Percentiles rank a stretch among this genome's conserved stretches.
phyloP scores from a whole-genome alignment of 768 basidiomycete species.

The Trametes villosa region DNA sequence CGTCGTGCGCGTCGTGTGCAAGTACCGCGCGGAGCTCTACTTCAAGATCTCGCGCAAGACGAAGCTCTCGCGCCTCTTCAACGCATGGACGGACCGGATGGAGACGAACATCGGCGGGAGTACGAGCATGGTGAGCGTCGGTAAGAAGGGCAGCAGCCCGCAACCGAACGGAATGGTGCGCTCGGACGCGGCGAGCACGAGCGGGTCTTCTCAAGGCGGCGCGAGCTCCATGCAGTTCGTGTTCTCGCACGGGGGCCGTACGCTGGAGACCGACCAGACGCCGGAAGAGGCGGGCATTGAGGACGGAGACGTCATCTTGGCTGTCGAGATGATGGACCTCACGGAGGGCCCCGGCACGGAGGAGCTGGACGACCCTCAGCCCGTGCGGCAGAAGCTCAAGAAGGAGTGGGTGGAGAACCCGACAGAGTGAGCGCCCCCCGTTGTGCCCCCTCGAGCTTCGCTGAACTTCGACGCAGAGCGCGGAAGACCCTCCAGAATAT shows the following conservation, averaged over 20 bases:
- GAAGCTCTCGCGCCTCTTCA: slow-evolving; percentile 80
- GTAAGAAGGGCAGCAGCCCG: slow-evolving; percentile 47
- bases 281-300: slow-evolving; percentile 89
- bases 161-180: slow-evolving; percentile 56
- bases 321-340: slow-evolving; percentile 89
- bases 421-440: slow-evolving; percentile 56
- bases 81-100: slow-evolving; percentile 91
- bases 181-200: slow-evolving; percentile 44
- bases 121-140: slow-evolving; percentile 36
- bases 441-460: not conserved
- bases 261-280: slow-evolving; percentile 80
- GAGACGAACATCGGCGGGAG: slow-evolving; percentile 42
- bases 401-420: slow-evolving; percentile 85
- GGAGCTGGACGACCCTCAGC: slow-evolving; percentile 69
- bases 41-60: slow-evolving; percentile 94
- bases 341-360: slow-evolving; percentile 70
- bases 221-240: slow-evolving; percentile 70
- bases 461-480: slow-evolving; percentile 50
- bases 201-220: slow-evolving; percentile 30
- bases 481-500: slow-evolving; percentile 78
- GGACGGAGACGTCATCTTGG: slow-evolving; percentile 86
- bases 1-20: slow-evolving; percentile 86
- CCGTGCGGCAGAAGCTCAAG: slow-evolving; percentile 68
- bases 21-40: slow-evolving; percentile 88
- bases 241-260: slow-evolving; percentile 82